Base-by-base conservation (phyloP, 1,139 yeast genomes). In the Lodderomyces theae region DNA sequence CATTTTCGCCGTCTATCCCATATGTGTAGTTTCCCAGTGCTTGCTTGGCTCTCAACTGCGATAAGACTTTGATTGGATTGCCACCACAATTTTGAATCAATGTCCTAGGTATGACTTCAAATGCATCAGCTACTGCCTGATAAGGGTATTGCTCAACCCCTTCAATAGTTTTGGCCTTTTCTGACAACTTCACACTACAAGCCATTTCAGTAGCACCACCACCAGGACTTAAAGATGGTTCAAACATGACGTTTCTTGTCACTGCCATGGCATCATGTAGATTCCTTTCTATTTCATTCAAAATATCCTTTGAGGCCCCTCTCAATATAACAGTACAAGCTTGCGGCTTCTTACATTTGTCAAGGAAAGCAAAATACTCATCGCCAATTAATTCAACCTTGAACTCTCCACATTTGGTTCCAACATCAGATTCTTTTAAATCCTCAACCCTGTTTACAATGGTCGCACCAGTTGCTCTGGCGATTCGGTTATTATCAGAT, bases 151-250 rank as follows among this genome's bases (percentile, higher is more conserved):
- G 98, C 43, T 88, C 90, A 44, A 92, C 85, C 44, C 98, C 98
- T 64, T 89, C 97, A 52, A 94, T 81, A 40, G 81, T 75, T 67
- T 90, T 90, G 38, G 97, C 97, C 69, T 80, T 84, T 61, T 92
- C 97, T 10, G 96, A 78, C 47, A 92, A 75, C 51, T 77, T 80
- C 23, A 92, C 97, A 50, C 94, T 77, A 38, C 94, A 90, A 1
- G 98, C 98, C 97, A 94, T 92, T 67, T 92, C 99, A 17, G 97
- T 92, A 39, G 99, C 98, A 57, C 99, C 98, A 44, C 98, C 99
- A 53, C 99, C 99, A 39, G 99, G 99, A 2, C 96, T 77, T 58
- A 92, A 76, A 31, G 94, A 81, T 39, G 99, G 98, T 62, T 92
- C 95, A 54, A 92, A 83, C 76, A 87, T 79, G 37, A 94, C 97